Base-by-base conservation (phyloP, 257 asterid genomes). In the Ilex asprella region DNA sequence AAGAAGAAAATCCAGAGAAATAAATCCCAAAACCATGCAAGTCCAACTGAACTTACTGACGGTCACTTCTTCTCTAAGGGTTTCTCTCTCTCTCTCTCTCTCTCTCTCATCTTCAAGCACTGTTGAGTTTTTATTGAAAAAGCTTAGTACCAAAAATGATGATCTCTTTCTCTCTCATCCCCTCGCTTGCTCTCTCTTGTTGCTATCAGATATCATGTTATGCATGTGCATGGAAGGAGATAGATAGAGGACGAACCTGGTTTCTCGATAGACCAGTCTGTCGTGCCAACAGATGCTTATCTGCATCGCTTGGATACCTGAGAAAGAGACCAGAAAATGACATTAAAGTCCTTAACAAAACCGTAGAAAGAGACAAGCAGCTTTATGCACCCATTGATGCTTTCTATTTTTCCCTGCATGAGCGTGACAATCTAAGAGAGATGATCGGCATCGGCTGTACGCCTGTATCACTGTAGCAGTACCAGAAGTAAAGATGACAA, bases 231-330 rank as follows among this genome's bases (percentile, higher is more conserved):
- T 14, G 30, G 6, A 53, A 8, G 30, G 27, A 53, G 0, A 21
- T 14, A 16, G 27, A 16, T 53, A 53, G 30, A 53, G 10, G 57
- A 51, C 16, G 31, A 60, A 90, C 97, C 96, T 94, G 99, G 78
- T 85, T 90, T 80, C 94, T 86, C 43, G 99, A 94, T 50, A 94
- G 87, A 69, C 97, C 97, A 61, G 99, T 90, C 96, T 94, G 97
- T 75, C 99, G 75, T 60, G 99, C 92, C 80, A 94, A 76, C 71
- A 94, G 95, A 73, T 87, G 97, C 81, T 94, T 94, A 90, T 94
- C 97, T 58, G 99, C 99, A 75, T 94, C 99, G 80, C 97, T 90
- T 77, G 99, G 99, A 69, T 94, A 94, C 94, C 99, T 94, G 96
- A 84, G 86, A 83, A 79, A 80, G 64, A 77, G 81, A 81, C 82